phyloP scores from a whole-genome alignment of 2,329 filamentous ascomycete species.

The Tolypocladium tropicale region DNA sequence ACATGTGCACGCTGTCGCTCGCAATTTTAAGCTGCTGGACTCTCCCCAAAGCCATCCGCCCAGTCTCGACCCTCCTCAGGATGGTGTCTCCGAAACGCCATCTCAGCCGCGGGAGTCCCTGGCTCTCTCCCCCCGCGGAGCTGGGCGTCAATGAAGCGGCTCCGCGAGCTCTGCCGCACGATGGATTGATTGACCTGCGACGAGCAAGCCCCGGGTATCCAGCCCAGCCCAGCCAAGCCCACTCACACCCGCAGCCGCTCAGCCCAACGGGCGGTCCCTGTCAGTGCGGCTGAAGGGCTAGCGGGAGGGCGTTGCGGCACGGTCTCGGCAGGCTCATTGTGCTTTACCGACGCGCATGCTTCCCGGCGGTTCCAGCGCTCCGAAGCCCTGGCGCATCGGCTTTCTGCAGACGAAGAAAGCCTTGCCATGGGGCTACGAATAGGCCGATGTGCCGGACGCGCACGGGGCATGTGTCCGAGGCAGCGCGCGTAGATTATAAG shows the following conservation, averaged over 20 bases:
- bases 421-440: neutral
- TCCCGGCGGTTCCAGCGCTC: neutral
- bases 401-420: neutral
- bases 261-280: neutral
- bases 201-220: neutral
- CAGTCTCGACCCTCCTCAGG: neutral
- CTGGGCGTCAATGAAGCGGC: neutral
- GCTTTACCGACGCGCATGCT: neutral
- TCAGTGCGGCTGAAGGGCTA: neutral
- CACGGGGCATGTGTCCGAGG: neutral
- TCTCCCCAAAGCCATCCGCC: neutral
- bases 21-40: neutral
- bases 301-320: neutral
- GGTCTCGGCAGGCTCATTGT: neutral
- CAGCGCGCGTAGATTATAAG: neutral
- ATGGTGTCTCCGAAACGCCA: neutral
- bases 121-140: neutral
- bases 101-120: neutral
- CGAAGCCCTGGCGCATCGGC: neutral
- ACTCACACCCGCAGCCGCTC: neutral
- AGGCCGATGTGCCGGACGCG: neutral
- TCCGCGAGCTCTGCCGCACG: neutral
- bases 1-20: neutral
- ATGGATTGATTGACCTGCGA: neutral
- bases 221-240: neutral